These are phyloP conservation scores for Nemania sp. DNA, from an alignment of 2,329 filamentous ascomycete species.

Conservation along the genomic window DNA sequence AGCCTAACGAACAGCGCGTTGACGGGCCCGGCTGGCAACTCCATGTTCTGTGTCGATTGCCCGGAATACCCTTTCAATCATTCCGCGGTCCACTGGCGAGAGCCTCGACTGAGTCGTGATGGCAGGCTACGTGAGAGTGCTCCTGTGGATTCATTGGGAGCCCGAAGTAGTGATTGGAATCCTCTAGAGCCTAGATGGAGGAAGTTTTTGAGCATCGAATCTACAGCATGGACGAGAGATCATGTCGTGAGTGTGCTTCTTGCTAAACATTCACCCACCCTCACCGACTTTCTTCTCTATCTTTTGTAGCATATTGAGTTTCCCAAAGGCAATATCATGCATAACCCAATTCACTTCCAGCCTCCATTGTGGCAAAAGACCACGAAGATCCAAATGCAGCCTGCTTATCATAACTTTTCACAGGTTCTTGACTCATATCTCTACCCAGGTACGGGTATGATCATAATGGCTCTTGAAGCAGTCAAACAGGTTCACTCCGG, in stretches of 20 bases:
- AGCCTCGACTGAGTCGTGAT: not conserved
- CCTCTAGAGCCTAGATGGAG: constrained; percentile 8
- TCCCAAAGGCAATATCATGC: no score
- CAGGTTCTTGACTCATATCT: not conserved
- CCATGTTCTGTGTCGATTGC: not conserved
- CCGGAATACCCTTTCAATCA: constrained; percentile 46
- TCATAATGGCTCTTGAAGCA: constrained; percentile 47
- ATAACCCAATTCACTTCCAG: no score
- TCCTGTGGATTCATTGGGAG: not conserved
- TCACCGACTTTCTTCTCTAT: no score
- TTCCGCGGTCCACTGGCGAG: not conserved
- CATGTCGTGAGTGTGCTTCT: constrained; percentile 8
- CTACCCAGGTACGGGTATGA: constrained; percentile 41
- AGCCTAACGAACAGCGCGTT: not conserved
- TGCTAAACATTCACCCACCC: no score
- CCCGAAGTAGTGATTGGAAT: constrained; percentile 26
- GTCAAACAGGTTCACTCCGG: constrained; percentile 31
- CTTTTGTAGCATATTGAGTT: no score
- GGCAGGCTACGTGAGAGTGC: not conserved
- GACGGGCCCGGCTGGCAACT: not conserved
- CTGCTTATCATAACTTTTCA: not conserved
- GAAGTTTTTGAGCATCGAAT: not conserved
- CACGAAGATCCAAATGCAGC: no score
- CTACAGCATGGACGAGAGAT: constrained; percentile 7
- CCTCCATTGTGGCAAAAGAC: no score